Percentiles rank a stretch among this genome's conserved stretches.
Conservation (phyloP, 2,329 filamentous ascomycete genomes). For the Xylariaceae sp. region DNA sequence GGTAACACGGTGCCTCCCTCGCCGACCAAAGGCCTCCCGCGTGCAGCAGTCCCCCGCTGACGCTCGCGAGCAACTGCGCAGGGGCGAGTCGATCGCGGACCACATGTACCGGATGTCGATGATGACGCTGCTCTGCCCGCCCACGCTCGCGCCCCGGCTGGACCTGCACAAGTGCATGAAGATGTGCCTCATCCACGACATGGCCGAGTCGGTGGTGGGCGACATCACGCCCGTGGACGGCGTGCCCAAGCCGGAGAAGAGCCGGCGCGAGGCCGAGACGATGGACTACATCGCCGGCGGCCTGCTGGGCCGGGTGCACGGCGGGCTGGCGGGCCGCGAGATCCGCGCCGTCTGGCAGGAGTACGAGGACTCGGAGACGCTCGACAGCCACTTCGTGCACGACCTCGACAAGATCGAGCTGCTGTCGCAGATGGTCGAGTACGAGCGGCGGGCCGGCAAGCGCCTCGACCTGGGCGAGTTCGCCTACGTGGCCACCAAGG, state of each 20-base stretch:
- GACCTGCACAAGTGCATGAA: conserved; percentile 80
- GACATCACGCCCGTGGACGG: conserved; percentile 93
- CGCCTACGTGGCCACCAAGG: conserved; percentile 64
- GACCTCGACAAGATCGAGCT: conserved; percentile 97
- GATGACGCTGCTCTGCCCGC: conserved; percentile 85
- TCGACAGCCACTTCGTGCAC: conserved; percentile 85
- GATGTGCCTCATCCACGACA: conserved; percentile 95
- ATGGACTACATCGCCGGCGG: conserved; percentile 82
- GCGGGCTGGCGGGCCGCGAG: conserved; percentile 60
- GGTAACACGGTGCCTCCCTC: conserved; percentile 28
- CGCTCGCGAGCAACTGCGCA: too few relatives aligned
- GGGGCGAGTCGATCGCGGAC: conserved; percentile 87
- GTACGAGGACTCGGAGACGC: conserved; percentile 81
- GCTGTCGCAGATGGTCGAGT: conserved; percentile 91
- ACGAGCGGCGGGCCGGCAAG: conserved; percentile 66
- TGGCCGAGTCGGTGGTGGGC: conserved; percentile 90
- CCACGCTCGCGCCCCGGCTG: conserved; percentile 60
- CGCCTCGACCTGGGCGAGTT: conserved; percentile 79
- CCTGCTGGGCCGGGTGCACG: conserved; percentile 67
- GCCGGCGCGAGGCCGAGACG: conserved; percentile 72
- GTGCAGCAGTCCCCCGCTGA: too few relatives aligned
- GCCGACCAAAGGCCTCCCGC: too few relatives aligned
- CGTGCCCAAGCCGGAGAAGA: conserved; percentile 82
- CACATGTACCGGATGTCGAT: conserved; percentile 99
- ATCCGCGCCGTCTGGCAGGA: conserved; percentile 84